These are phyloP conservation scores for Epichloe sylvatica DNA, from an alignment of 2,329 filamentous ascomycete species.

Conservation along the genomic window DNA sequence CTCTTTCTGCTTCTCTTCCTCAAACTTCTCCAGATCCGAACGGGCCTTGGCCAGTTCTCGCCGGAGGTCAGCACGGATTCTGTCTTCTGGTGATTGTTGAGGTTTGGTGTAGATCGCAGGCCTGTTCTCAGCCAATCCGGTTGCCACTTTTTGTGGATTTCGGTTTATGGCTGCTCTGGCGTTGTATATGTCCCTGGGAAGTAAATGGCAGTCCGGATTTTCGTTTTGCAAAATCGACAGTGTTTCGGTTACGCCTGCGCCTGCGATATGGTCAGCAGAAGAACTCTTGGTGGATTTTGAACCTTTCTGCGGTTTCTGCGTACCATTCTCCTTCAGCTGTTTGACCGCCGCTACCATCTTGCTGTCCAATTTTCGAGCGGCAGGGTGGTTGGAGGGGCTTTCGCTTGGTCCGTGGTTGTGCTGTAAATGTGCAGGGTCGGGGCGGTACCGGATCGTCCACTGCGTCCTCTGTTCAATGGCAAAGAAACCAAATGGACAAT, in stretches of 20 bases:
- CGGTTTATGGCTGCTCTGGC: conserved; percentile 52
- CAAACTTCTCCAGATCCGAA: conserved; percentile 41
- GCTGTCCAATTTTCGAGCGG: conserved; percentile 50
- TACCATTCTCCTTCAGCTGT: conserved; percentile 51
- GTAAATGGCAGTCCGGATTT: conserved; percentile 47
- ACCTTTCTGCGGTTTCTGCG: conserved; percentile 13
- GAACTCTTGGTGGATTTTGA: conserved; percentile 3
- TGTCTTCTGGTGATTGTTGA: conserved; percentile 47
- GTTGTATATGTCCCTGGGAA: conserved; percentile 54
- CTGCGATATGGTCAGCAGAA: conserved; percentile 22
- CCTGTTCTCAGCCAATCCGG: conserved; percentile 44
- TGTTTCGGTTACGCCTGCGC: conserved; percentile 51
- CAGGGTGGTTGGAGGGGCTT: conserved; percentile 51
- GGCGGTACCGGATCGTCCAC: conserved; percentile 52
- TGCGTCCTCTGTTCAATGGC: conserved; percentile 53
- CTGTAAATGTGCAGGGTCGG: conserved; percentile 40
- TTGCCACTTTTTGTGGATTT: conserved; percentile 47
- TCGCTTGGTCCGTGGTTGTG: conserved; percentile 56
- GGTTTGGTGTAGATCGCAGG: conserved; percentile 55
- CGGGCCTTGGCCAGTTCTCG: conserved; percentile 44
- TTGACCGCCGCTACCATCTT: conserved; percentile 56
- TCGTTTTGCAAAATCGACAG: conserved; percentile 50
- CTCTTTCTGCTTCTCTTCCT: conserved; percentile 42
- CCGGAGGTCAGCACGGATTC: conserved; percentile 47
- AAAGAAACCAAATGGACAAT: conserved; percentile 57